phyloP scores from a whole-genome alignment of 805 yeast species.

The Ogataea kodamae region DNA sequence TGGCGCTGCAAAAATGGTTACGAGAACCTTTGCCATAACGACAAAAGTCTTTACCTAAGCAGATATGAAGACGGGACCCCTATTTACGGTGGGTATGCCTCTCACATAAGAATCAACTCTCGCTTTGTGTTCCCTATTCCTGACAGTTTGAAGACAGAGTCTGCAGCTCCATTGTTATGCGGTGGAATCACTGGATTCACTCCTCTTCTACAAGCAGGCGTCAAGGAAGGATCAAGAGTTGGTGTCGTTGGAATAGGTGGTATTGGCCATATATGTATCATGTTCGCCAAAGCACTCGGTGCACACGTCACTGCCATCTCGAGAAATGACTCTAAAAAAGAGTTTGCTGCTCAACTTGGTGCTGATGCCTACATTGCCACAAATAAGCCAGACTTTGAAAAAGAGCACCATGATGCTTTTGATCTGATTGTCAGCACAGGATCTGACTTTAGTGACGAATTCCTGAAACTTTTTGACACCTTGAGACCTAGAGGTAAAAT shows the following conservation, averaged over 20 bases:
- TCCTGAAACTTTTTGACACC: slow-evolving; percentile 47
- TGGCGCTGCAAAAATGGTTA: slow-evolving; percentile 50
- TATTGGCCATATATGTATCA: slow-evolving; percentile 61
- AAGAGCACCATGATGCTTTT: slow-evolving; percentile 31
- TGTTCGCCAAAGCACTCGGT: slow-evolving; percentile 59
- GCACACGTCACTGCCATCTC: slow-evolving; percentile 60
- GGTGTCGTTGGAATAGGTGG: slow-evolving; percentile 68
- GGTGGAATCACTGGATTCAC: slow-evolving; percentile 74
- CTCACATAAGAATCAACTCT: slow-evolving; percentile 61
- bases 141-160: slow-evolving; percentile 43
- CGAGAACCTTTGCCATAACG: slow-evolving; percentile 41
- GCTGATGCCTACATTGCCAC: slow-evolving; percentile 55
- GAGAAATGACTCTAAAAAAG: slow-evolving; percentile 46
- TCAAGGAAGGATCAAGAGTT: slow-evolving; percentile 37
- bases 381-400: slow-evolving; percentile 36
- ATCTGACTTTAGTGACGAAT: slow-evolving; percentile 6
- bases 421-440: slow-evolving; percentile 43
- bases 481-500: slow-evolving; percentile 59
- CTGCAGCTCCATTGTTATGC: slow-evolving; percentile 72
- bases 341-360: slow-evolving; percentile 51
- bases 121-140: slow-evolving; percentile 65
- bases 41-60: slow-evolving; percentile 36
- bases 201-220: slow-evolving; percentile 53
- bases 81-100: slow-evolving; percentile 68
- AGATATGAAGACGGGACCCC: slow-evolving; percentile 28